Conservation (phyloP, 345 rosid species). For the Limnanthes douglasii region DNA sequence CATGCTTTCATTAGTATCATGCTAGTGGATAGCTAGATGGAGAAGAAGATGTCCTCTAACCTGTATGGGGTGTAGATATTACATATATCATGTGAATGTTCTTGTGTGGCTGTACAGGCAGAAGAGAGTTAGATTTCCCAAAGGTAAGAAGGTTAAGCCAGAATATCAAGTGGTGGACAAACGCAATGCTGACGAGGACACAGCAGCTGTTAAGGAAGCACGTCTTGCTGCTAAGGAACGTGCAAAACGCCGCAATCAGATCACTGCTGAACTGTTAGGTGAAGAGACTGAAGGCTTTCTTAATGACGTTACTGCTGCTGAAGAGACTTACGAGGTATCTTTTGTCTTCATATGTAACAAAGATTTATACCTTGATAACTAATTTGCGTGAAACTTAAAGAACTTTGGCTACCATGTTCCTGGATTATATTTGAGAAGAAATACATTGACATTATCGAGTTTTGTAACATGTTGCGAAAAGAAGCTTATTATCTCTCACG, state of each 20-base stretch:
- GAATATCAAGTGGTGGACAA: constrained; percentile 20
- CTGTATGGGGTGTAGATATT: constrained; percentile 6
- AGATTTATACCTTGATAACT: too few species aligned
- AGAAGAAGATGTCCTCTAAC: too few species aligned
- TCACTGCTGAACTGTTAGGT: constrained; percentile 32
- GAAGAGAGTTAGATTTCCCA: constrained; percentile 82
- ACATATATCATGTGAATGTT: constrained; percentile 9
- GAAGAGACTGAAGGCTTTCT: constrained; percentile 24
- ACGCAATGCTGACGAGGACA: constrained; percentile 21
- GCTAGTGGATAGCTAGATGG: constrained; percentile 8
- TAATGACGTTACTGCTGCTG: constrained; percentile 28
- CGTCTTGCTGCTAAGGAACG: constrained; percentile 71
- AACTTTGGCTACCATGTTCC: too few species aligned
- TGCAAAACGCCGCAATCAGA: constrained; percentile 44
- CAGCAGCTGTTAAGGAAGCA: constrained; percentile 18
- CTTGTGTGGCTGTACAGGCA: constrained; percentile 31
- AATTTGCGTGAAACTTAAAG: too few species aligned
- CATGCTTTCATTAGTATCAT: constrained; percentile 10
- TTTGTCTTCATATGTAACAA: too few species aligned
- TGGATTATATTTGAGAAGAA: too few species aligned
- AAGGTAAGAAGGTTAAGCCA: constrained; percentile 72
- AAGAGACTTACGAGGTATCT: constrained; percentile 55
- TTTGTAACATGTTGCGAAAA: too few species aligned
- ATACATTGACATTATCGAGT: too few species aligned
- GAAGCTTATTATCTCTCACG: too few species aligned